phyloP scores from a whole-genome alignment of 495 filamentous ascomycete species.

The Xylaria nigripes region DNA sequence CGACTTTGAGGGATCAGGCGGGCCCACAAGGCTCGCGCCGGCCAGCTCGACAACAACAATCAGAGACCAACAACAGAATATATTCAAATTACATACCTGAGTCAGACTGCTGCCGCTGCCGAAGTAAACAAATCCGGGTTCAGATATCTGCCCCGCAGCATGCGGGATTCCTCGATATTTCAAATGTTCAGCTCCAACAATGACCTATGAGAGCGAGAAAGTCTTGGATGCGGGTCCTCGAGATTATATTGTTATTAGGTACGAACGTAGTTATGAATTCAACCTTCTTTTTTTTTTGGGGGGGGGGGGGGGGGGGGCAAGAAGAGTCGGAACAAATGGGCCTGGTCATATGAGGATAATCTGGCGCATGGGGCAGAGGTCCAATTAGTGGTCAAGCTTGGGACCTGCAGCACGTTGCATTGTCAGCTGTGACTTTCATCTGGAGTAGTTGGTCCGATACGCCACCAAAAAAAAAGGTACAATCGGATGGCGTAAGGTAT shows the following conservation, averaged over 20 bases:
- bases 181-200: not conserved
- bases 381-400: slow-evolving; percentile 2
- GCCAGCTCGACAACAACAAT: not conserved
- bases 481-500: not conserved
- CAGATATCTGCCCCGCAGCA: not conserved
- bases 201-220: not conserved
- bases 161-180: not conserved
- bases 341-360: not conserved
- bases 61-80: not conserved
- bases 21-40: not conserved
- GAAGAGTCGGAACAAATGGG: not conserved
- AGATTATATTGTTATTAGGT: not conserved
- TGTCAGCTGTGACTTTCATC: slow-evolving; percentile 12
- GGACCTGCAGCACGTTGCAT: slow-evolving; percentile 10
- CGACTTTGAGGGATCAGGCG: not conserved
- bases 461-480: not conserved
- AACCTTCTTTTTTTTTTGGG: too few relatives aligned
- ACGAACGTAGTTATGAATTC: not conserved
- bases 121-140: not conserved
- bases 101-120: too few relatives aligned
- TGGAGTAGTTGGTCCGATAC: not conserved
- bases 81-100: not conserved
- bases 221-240: not conserved
- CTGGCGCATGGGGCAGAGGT: not conserved
- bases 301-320: too few relatives aligned